Conservation (phyloP, 345 rosid species). For the Lenwebbia sp. region DNA sequence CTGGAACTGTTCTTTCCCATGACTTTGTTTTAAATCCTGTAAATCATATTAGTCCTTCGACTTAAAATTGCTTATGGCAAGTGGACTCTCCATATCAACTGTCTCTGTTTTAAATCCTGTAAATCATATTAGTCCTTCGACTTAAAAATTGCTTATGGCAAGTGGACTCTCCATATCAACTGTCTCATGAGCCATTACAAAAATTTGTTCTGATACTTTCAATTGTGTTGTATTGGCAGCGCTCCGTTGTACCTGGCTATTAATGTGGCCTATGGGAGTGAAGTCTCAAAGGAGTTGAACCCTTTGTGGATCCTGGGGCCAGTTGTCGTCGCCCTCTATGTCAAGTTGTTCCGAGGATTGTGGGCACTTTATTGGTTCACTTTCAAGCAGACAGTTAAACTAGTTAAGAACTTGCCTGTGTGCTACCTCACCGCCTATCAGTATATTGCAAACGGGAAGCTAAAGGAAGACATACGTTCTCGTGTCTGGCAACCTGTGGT, state of each 20-base stretch:
- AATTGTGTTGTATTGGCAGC: conserved; percentile 27
- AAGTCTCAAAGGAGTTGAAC: conserved; percentile 70
- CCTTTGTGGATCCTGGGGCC: conserved; percentile 91
- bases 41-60: not conserved
- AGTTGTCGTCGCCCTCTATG: conserved; percentile 44
- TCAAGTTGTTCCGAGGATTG: conserved; percentile 60
- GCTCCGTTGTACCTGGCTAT: conserved; percentile 56
- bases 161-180: not conserved
- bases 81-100: not conserved
- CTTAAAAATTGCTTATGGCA: not conserved
- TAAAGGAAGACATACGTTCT: conserved; percentile 38
- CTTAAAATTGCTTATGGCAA: not conserved
- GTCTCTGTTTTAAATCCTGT: not conserved
- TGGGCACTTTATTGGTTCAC: conserved; percentile 59
- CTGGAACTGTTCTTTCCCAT: not conserved
- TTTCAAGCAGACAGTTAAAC: conserved; percentile 51
- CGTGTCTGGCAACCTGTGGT: conserved; percentile 42
- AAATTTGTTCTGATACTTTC: not conserved
- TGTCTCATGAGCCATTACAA: not conserved
- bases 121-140: not conserved
- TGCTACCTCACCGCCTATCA: conserved; percentile 36
- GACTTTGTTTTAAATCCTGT: not conserved
- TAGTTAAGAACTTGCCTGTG: conserved; percentile 44
- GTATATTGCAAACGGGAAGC: conserved; percentile 52
- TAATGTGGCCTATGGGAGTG: conserved; percentile 49